Base-by-base conservation (phyloP, 2,329 filamentous ascomycete species). In the Parascedosporium putredinis region DNA sequence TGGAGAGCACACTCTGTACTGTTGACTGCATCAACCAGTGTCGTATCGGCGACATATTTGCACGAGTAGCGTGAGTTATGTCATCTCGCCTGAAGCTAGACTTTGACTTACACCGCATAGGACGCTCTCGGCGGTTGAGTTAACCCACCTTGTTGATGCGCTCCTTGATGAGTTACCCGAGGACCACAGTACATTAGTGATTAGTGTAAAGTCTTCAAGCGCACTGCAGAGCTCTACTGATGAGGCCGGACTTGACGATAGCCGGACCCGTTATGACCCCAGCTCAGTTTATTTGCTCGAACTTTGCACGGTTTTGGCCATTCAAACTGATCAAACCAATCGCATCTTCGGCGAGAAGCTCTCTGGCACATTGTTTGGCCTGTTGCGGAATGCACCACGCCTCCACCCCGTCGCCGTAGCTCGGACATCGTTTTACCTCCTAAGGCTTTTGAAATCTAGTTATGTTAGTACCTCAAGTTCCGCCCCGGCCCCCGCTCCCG, bases 21-120 rank as follows among this genome's bases (percentile, higher is more conserved):
- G 86, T 96, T 2, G 93, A 97, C 63, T 98, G 91, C 59, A 83
- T 98, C 38, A 91, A 87, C 57, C 85, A 88, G 42, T 98, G 93
- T 63, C 83, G 85, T 50, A 84, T 97, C 61, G 81, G 83, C 52
- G 81, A 86, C 54, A 81, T 97, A 3, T 83, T 97, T 57, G 75
- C 79, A 10, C 95, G 95, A 60, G 83, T 97, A 55, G 77, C 79
- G 82, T 88, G 71, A 74, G 79, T 71, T n/a, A n/a, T n/a, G n/a
- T n/a, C n/a, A n/a, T n/a, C n/a, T 46, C 4, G 5, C 27, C 22
- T 12, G 8, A 3, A 20, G 5, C 38, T 20, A 42, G 20, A 22
- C 18, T 22, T 42, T 16, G 18, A 18, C 50, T 54, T 33, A 53
- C 23, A 25, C 2, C 12, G 16, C 12, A 18, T 25, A 86, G 83